Evolutionary conservation across 805 yeast genomes (phyloP), one percentile per base, ranked within the genome.

Genomic region (Huiozyma sinensis): DNA sequence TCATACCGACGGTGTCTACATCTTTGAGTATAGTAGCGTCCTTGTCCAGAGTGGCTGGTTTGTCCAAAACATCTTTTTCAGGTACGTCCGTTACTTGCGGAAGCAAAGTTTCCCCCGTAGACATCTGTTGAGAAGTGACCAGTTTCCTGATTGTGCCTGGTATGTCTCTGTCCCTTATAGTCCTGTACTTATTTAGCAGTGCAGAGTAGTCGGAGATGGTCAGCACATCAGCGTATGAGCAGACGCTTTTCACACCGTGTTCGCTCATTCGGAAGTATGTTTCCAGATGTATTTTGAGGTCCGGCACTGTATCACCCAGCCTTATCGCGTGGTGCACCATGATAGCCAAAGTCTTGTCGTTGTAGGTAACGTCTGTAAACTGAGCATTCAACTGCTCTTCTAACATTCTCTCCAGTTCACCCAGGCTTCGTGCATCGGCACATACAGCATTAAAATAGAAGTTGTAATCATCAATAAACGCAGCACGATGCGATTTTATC

Each of bases 1-100:
- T 81, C 65, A 88, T 72, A 9, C 92, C 94, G 47, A 78, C 76
- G 0, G 95, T 77, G 38, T 79, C 81, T 7, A 86, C 95, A 1
- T 94, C 71, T 39, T 65, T 63, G 40, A 89, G 69, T 11, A 67
- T 67, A 2, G 70, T 78, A 7, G 67, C 69, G 36, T 75, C 75
- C 48, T 81, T 83, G 2, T 71, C 72, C 10, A 85, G 56, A 0
- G 75, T 54, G 12, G 67, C 70, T 35, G 68, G 13, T 17, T 17
- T 17, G 24, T 17, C 24, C 24, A 17, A 17, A 9, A 31, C 33
- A 9, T 35, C 44, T 7, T 13, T 17, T 6, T 35, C 40, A 12
- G 9, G 12, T 17, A 6, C 6, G 7, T 10, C 24, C 24, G 24
- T 17, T 35, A 8, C 17, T 13, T 40, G 38, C 11, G 34, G 34